Conservation (phyloP, 1,139 yeast genomes). For the Candida albicans region DNA sequence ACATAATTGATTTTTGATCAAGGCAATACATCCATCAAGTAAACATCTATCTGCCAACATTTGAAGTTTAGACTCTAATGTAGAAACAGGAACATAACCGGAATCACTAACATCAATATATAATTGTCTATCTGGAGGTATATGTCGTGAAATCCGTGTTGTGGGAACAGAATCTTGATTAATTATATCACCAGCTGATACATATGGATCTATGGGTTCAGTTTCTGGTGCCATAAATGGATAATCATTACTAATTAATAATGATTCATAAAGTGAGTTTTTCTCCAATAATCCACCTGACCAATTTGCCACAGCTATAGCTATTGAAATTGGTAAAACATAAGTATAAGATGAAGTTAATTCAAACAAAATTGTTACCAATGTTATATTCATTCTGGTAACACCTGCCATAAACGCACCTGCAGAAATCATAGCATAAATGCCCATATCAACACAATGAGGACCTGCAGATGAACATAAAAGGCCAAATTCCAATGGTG, state of each 20-base stretch:
- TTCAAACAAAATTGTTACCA: constrained; percentile 61
- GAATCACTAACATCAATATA: constrained; percentile 42
- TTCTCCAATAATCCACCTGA: constrained; percentile 55
- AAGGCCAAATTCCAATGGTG: constrained; percentile 6
- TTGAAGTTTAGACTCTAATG: constrained; percentile 34
- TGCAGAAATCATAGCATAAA: constrained; percentile 66
- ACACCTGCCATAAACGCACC: constrained; percentile 73
- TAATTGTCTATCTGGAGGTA: constrained; percentile 17
- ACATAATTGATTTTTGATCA: constrained; percentile 36
- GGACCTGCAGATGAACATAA: constrained; percentile 18
- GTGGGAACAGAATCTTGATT: constrained; percentile 18
- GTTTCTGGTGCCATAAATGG: constrained; percentile 52
- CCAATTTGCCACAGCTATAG: constrained; percentile 62
- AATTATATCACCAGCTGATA: constrained; percentile 40
- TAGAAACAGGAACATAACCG: constrained; percentile 32
- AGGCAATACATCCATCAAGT: constrained; percentile 57
- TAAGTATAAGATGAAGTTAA: constrained; percentile 61
- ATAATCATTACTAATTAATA: constrained; percentile 51
- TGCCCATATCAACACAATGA: constrained; percentile 53
- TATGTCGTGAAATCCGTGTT: not conserved
- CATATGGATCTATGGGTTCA: constrained; percentile 39
- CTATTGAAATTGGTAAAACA: constrained; percentile 58
- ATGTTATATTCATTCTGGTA: constrained; percentile 63
- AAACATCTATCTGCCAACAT: constrained; percentile 42
- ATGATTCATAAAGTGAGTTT: constrained; percentile 51